A percentile compares a stretch with the other conserved stretches of the same genome.
phyloP scores from a whole-genome alignment of 805 yeast species.

The Suhomyces faveliae region DNA sequence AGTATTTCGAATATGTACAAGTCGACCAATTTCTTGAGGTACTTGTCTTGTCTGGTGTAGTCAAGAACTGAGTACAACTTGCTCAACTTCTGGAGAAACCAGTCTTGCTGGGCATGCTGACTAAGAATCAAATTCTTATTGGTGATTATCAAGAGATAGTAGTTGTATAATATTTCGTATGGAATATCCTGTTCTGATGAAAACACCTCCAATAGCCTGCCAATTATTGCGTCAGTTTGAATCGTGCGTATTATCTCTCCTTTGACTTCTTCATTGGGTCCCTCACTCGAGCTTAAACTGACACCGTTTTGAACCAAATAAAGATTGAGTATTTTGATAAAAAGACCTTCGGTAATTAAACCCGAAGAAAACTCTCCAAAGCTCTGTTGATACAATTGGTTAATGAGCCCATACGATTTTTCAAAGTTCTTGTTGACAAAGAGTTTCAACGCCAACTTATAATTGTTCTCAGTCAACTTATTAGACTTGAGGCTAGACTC shows the following conservation, averaged over 20 bases:
- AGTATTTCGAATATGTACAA: constrained; percentile 36
- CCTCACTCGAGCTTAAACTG: constrained; percentile 9
- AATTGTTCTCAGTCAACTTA: constrained; percentile 13
- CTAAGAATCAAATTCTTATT: constrained; percentile 20
- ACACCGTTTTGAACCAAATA: constrained; percentile 38
- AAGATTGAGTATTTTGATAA: constrained; percentile 33
- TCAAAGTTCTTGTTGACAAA: constrained; percentile 39
- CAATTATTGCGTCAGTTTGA: constrained; percentile 17
- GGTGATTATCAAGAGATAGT: constrained; percentile 28
- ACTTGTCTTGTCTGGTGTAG: constrained; percentile 9
- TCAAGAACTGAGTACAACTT: neutral
- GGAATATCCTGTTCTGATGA: constrained; percentile 25
- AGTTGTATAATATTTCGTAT: constrained; percentile 31
- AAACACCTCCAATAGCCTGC: constrained; percentile 19
- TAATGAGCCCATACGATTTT: constrained; percentile 29
- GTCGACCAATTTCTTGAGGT: constrained; percentile 26
- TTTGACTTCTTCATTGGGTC: constrained; percentile 5
- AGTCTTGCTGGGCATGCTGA: constrained; percentile 6
- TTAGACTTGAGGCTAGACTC: neutral
- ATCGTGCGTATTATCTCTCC: constrained; percentile 15
- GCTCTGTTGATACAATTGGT: constrained; percentile 20
- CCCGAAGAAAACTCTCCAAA: constrained; percentile 23
- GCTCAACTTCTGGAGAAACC: constrained; percentile 3
- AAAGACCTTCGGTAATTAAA: constrained; percentile 26
- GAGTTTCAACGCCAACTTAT: constrained; percentile 36